phyloP scores from a whole-genome alignment of 441 rosid species.

The Brassica balearica region DNA sequence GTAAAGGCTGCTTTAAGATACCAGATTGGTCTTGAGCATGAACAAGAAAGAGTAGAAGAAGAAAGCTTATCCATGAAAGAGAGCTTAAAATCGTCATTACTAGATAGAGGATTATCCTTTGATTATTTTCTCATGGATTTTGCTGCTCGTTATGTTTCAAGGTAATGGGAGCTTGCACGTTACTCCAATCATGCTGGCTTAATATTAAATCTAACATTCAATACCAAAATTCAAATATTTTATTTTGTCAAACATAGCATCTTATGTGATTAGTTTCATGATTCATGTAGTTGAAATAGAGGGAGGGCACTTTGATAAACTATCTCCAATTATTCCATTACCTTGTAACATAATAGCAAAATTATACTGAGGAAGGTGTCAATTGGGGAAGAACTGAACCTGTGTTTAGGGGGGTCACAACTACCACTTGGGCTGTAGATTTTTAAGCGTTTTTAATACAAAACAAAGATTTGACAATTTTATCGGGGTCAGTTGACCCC shows the following conservation, averaged over 20 bases:
- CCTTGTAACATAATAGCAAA: too few species aligned
- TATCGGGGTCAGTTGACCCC: too few species aligned
- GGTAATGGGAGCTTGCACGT: constrained; percentile 9
- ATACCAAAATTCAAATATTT: neutral
- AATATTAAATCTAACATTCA: constrained; percentile 7
- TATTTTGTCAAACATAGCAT: neutral
- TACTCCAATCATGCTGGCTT: neutral
- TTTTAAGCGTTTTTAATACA: too few species aligned
- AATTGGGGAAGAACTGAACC: too few species aligned
- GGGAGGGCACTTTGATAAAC: neutral
- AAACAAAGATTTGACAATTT: too few species aligned
- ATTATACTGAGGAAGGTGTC: too few species aligned
- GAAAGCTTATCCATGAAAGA: neutral
- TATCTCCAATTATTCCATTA: neutral
- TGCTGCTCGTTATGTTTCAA: neutral
- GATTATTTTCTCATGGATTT: neutral
- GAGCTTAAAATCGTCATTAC: neutral
- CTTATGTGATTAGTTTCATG: neutral
- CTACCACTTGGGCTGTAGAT: too few species aligned
- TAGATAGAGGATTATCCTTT: neutral
- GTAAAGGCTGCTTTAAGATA: neutral
- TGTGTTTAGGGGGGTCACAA: too few species aligned
- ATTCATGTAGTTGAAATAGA: constrained; percentile 3
- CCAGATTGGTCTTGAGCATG: constrained; percentile 19
- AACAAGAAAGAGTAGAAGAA: constrained; percentile 13